phyloP scores from a whole-genome alignment of 345 rosid genomes.

The Bretschneidera sinensis region DNA sequence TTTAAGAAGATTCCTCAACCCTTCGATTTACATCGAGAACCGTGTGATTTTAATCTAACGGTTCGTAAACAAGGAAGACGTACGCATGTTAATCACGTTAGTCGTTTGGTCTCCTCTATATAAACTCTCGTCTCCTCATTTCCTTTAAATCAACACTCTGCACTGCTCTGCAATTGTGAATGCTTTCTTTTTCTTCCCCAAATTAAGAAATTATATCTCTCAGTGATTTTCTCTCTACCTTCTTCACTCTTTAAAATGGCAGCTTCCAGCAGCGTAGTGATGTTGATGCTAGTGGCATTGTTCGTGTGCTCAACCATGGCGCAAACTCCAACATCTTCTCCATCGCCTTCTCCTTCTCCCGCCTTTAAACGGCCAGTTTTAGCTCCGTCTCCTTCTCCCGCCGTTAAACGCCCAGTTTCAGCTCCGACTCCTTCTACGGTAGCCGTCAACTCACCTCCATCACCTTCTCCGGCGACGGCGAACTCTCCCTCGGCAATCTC shows the following conservation, averaged over 20 bases:
- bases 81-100: too few species aligned
- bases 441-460: conserved; percentile 22
- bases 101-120: background rate
- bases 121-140: background rate
- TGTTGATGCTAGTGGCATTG: conserved; percentile 15
- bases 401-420: conserved; percentile 12
- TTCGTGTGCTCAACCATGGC: conserved; percentile 16
- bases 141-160: background rate
- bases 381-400: conserved; percentile 19
- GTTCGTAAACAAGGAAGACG: too few species aligned
- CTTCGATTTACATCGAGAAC: background rate
- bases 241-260: background rate
- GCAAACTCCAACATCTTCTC: conserved; percentile 26
- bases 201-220: background rate
- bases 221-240: background rate
- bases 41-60: background rate
- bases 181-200: background rate
- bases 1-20: background rate
- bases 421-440: conserved; percentile 23
- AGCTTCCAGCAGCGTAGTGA: conserved; percentile 8
- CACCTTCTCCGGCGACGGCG: conserved; percentile 15
- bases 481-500: conserved; percentile 17
- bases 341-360: conserved; percentile 21
- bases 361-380: conserved; percentile 27
- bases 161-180: background rate